Base-by-base conservation (phyloP, 805 yeast genomes). In the Maudiozyma bulderi region DNA sequence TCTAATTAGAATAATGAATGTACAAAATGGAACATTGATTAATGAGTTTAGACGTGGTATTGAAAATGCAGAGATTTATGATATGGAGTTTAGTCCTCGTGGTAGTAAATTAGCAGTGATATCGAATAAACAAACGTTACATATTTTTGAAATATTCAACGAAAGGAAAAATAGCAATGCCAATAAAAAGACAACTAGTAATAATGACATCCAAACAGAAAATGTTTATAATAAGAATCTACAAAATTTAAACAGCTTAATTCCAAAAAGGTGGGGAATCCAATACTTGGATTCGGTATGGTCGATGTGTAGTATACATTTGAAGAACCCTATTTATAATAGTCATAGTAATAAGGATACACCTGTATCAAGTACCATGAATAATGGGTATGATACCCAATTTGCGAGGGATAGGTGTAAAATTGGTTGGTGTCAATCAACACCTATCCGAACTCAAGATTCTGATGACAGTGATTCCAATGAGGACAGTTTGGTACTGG, bases 41-140 rank as follows among this genome's bases (percentile, higher is more conserved):
- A 83, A 76, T 59, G 96, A 88, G 62, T 90, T 90, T 59, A 73
- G 98, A 56, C 73, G 99, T 46, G 99, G 99, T 0, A 63, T 90
- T 20, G 98, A 93, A 64, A 75, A 82, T 47, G 97, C 96, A 1
- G 72, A 74, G 14, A 77, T 93, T 7, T 85, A 84, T 40, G 83
- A 93, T 7, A 82, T 93, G 83, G 81, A 81, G 47, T 89, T 91
- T 62, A 83, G 91, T 5, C 89, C 86, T 8, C 75, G 80, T 55
- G 90, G 88, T 44, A 66, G 80, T 9, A 78, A 80, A 57, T 71
- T 93, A 45, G 96, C 97, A 0, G 89, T 88, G 6, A 70, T 93
- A 28, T 84, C 95, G 13, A 96, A 88, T 67, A 93, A 91, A 61
- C 82, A 80, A 56, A 93, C 99, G 0, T 68, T 93, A 47, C 99